Conservation (phyloP, 345 rosid species). For the Aquilaria malaccensis region DNA sequence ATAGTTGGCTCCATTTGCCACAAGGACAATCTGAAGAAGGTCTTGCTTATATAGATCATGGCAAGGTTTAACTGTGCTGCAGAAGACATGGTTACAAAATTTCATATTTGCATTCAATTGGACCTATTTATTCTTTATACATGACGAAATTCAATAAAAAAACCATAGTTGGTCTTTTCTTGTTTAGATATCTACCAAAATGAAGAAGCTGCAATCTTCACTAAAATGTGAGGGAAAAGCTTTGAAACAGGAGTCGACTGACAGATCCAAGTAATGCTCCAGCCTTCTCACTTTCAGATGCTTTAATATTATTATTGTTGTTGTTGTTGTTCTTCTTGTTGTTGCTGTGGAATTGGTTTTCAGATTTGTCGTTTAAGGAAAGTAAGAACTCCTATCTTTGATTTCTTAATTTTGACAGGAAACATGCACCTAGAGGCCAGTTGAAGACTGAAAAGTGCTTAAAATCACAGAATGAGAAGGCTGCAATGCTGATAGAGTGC, state of each 20-base stretch:
- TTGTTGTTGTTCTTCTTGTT: background rate
- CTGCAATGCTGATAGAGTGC: constrained; percentile 42
- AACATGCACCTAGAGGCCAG: constrained; percentile 37
- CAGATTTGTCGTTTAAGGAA: background rate
- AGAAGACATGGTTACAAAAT: too few relatives aligned
- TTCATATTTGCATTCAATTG: too few relatives aligned
- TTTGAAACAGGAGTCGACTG: constrained; percentile 42
- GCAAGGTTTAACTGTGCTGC: too few relatives aligned
- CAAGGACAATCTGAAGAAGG: too few relatives aligned
- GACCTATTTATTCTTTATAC: too few relatives aligned
- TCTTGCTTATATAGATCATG: too few relatives aligned
- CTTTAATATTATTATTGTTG: background rate
- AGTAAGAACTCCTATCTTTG: too few relatives aligned
- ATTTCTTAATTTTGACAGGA: constrained; percentile 39
- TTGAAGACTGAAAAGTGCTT: constrained; percentile 33
- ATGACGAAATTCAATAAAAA: too few relatives aligned
- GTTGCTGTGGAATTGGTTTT: background rate
- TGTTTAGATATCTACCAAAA: constrained; percentile 56
- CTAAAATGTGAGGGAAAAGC: constrained; percentile 39
- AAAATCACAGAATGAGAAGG: constrained; percentile 48
- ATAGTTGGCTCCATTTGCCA: too few relatives aligned
- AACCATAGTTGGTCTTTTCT: constrained; percentile 2
- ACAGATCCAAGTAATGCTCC: constrained; percentile 42
- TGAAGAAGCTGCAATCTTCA: constrained; percentile 54
- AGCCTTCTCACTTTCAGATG: constrained; percentile 1